Evolutionary conservation across 176 grass and related monocot genomes (phyloP), one percentile per base, ranked within the genome.

Genomic region (Oryza brachyantha): DNA sequence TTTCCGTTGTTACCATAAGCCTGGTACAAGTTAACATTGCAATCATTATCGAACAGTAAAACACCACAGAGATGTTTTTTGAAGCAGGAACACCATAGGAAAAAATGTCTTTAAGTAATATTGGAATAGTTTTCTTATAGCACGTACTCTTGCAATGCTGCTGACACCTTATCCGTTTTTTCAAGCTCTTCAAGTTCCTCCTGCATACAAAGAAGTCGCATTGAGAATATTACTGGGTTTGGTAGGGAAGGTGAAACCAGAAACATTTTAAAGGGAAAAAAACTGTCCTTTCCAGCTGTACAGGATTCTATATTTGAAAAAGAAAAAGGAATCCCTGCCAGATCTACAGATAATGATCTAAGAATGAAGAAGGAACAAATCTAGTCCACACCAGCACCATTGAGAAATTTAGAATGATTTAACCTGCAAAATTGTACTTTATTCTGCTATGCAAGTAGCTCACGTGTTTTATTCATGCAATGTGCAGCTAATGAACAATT

Each of bases 181-280:
- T 94, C 76, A 26, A 97, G 46, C 76, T 92, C 87, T 48, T 88
- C 82, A 32, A 92, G 87, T 67, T 94, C 94, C 72, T 94, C 87
- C 94, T 97, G 85, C 73, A 87, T 61, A 28, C 16, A 58, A 60
- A 38, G 21, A 24, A 57, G 34, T 50, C 10, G 39, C 55, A 39
- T 29, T 68, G 17, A 73, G 14, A 79, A 62, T 1, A 62, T 40
- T 12, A 46, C 21, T n/a, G 13, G 35, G n/a, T 68, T 67, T 14
- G 17, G 4, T 39, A 62, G 29, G 4, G 1, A 11, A 64, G 54
- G 5, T 27, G 59, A 29, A 8, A 64, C 7, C 19, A 29, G 5
- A 24, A 69, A 68, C 16, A 3, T 64, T 64, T 26, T 41, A 52
- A 31, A 2, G 21, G 5, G 5, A 77, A 17, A 66, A 31, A 6